Evolutionary conservation across 2,329 filamentous ascomycete genomes (phyloP).

Genomic region (Fusarium burgessii): DNA sequence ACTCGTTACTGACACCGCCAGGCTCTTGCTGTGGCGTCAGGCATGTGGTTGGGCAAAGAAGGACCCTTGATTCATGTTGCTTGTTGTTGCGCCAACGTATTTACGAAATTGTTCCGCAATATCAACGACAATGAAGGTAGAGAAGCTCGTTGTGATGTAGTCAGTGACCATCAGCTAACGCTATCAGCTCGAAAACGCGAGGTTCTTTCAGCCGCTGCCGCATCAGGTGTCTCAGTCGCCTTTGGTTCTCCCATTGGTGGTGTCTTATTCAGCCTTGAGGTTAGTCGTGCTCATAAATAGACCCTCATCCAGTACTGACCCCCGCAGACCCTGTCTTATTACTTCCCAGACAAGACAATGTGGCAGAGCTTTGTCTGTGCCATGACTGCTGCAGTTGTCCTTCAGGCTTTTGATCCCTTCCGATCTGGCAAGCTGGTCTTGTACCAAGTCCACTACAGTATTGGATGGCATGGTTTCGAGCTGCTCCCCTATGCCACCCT

Average conservation of each 20-base stretch:
- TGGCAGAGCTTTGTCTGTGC: conserved; percentile 99
- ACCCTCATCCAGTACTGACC: background rate
- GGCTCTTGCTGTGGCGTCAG: conserved; percentile 91
- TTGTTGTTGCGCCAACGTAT: conserved; percentile 94
- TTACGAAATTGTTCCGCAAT: conserved; percentile 86
- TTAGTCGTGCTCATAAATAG: conserved; percentile 46
- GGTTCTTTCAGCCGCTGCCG: conserved; percentile 90
- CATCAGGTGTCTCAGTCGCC: conserved; percentile 91
- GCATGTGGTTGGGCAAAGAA: conserved; percentile 97
- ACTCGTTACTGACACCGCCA: conserved; percentile 54
- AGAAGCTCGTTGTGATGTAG: background rate
- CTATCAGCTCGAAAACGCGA: conserved; percentile 86
- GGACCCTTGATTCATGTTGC: conserved; percentile 95
- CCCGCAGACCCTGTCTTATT: conserved; percentile 81
- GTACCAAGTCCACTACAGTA: conserved; percentile 94
- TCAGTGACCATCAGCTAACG: conserved; percentile 1
- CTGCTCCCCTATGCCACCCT: conserved; percentile 88
- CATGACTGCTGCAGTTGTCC: conserved; percentile 95
- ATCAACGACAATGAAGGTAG: conserved; percentile 88
- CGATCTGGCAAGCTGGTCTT: conserved; percentile 94
- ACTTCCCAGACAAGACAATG: conserved; percentile 99
- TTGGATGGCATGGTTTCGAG: conserved; percentile 94
- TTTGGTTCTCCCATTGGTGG: conserved; percentile 95
- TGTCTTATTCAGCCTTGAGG: conserved; percentile 94
- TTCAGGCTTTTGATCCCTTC: conserved; percentile 95